Evolutionary conservation across 345 rosid species (phyloP), one percentile per base, ranked within the genome.

Genomic region (Populus euphratica): DNA sequence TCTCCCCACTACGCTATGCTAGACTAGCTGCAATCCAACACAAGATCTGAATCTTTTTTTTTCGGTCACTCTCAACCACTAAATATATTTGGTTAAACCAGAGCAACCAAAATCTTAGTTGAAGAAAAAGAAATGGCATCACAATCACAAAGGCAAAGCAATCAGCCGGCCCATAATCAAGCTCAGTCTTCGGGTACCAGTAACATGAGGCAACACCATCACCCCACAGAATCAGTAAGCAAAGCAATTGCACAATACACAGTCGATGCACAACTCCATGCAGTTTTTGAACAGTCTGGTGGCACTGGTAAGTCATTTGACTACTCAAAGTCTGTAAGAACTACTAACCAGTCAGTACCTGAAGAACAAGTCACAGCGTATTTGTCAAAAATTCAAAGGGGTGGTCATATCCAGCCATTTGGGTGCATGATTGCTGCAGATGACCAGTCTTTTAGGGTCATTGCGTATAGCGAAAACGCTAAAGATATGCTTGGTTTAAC

Each of bases 191-290:
- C 91, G 0, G 85, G 86, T 6, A 87, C 84, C 9, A 84, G 85
- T 81, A 84, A 85, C 54, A 50, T 80, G 66, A 82, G 90, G 88
- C 88, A 86, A 82, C 68, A 27, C 18, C 70, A 73, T 16, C 83
- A 70, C 62, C 62, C 79, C 52, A 79, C 88, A 4, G 91, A 89
- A 20, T 89, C 93, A 23, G 74, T 83, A 27, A 94, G 90, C 88
- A 95, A 92, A 88, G 96, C 99, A 69, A 89, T 95, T 78, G 98
- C 91, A 29, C 98, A 95, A 87, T 95, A 87, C 92, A 95, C 97
- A 0, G 92, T 88, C 18, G 99, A 95, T 71, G 99, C 99, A 4
- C 91, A 90, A 6, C 96, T 95, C 39, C 98, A 95, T 72, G 99
- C 98, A 59, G 98, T 89, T 47, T 95, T 92, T 74, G 99, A 95